Percentiles rank a stretch among this genome's conserved stretches.
phyloP scores from a whole-genome alignment of 371 early-diverging fungal genomes.

The Rhizopus microsporus region DNA sequence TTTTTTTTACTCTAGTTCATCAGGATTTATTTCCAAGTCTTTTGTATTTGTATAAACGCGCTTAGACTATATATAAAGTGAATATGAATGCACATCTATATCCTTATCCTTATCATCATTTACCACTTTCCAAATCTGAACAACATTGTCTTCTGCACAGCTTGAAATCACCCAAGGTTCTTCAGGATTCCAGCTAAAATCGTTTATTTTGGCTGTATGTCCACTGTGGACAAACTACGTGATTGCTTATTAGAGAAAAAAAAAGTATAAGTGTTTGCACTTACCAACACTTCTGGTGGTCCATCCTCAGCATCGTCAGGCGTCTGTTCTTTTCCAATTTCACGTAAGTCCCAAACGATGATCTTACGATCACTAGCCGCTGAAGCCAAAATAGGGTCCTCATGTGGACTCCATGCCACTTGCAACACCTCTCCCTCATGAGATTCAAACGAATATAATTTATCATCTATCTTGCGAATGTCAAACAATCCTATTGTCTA shows the following conservation, averaged over 20 bases:
- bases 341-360: slow-evolving; percentile 94
- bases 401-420: slow-evolving; percentile 95
- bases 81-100: background rate
- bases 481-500: slow-evolving; percentile 96
- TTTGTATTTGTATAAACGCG: slow-evolving; percentile 34
- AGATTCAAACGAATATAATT: slow-evolving; percentile 84
- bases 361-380: slow-evolving; percentile 92
- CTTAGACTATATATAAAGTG: slow-evolving; percentile 28
- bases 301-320: slow-evolving; percentile 98
- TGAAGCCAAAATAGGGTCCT: slow-evolving; percentile 90
- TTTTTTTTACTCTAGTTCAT: slow-evolving; percentile 34
- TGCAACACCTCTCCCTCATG: slow-evolving; percentile 94
- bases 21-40: slow-evolving; percentile 20
- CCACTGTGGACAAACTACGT: slow-evolving; percentile 96
- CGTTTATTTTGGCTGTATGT: slow-evolving; percentile 95
- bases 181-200: slow-evolving; percentile 96
- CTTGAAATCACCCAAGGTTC: slow-evolving; percentile 95
- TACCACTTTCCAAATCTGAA: slow-evolving; percentile 99
- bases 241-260: slow-evolving; percentile 7
- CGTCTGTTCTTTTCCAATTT: slow-evolving; percentile 93
- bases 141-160: slow-evolving; percentile 95
- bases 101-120: slow-evolving; percentile 20
- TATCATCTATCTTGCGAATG: slow-evolving; percentile 81
- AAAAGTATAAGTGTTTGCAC: slow-evolving; percentile 7
- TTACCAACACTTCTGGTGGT: slow-evolving; percentile 94